phyloP scores from a whole-genome alignment of 2,329 filamentous ascomycete species.

The Diaporthe australafricana region DNA sequence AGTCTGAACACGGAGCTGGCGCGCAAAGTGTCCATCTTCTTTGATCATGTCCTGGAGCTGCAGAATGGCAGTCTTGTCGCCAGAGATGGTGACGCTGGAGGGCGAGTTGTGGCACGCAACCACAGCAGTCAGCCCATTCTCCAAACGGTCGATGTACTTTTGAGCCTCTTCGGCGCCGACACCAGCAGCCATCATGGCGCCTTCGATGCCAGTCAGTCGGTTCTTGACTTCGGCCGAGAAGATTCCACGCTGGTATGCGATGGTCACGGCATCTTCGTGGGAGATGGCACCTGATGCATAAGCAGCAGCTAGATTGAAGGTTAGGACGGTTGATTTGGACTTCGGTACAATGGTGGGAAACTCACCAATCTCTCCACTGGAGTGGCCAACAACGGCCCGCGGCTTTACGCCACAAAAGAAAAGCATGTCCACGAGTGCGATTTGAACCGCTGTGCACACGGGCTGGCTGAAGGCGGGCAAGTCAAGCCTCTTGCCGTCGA shows the following conservation, averaged over 20 bases:
- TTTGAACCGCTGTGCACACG: background rate
- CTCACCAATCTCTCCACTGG: conserved; percentile 20
- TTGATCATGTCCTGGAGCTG: conserved; percentile 34
- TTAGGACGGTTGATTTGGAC: background rate
- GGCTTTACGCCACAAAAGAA: background rate
- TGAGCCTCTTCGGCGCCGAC: background rate
- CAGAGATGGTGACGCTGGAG: conserved; percentile 42
- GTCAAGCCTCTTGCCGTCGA: background rate
- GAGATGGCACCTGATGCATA: conserved; percentile 3
- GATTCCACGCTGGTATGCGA: conserved; percentile 2
- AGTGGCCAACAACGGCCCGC: conserved; percentile 4
- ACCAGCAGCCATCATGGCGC: conserved; percentile 23
- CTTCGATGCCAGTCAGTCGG: background rate
- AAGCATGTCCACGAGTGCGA: conserved; percentile 2
- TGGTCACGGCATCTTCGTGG: conserved; percentile 8
- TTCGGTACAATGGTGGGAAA: background rate
- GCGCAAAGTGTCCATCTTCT: conserved; percentile 38
- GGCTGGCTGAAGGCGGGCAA: conserved; percentile 41
- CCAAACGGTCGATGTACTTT: background rate
- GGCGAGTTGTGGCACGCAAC: conserved; percentile 42
- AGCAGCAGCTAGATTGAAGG: conserved; percentile 4
- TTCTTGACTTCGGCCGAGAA: background rate
- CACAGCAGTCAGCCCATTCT: background rate
- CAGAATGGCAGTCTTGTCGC: conserved; percentile 41
- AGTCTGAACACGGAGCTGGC: conserved; percentile 40